Percentiles rank a stretch among this genome's conserved stretches.
phyloP scores from a whole-genome alignment of 768 basidiomycete genomes.

The Cubamyces lactineus region DNA sequence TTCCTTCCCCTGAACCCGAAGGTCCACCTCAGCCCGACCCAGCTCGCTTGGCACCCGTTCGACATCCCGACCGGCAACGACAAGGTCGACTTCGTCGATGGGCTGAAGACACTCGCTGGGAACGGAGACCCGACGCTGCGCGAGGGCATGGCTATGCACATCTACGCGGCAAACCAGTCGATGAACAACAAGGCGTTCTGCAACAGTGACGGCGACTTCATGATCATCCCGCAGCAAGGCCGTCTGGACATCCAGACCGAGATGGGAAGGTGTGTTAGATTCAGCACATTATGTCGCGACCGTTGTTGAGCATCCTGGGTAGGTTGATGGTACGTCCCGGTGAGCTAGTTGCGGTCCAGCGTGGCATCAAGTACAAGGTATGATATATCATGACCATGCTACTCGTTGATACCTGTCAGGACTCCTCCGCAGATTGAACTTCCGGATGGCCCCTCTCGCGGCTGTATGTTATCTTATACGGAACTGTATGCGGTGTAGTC shows the following conservation, averaged over 20 bases:
- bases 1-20: conserved; percentile 63
- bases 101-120: conserved; percentile 66
- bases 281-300: too few relatives aligned
- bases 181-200: conserved; percentile 66
- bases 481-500: too few relatives aligned
- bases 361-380: conserved; percentile 71
- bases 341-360: conserved; percentile 65
- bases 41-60: conserved; percentile 69
- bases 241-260: conserved; percentile 72
- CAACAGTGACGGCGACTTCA: conserved; percentile 67
- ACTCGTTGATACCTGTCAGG: too few relatives aligned
- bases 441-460: conserved; percentile 63
- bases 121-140: conserved; percentile 62
- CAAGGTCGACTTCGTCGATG: conserved; percentile 58
- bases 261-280: conserved; percentile 64
- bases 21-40: conserved; percentile 63
- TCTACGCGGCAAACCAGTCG: conserved; percentile 61
- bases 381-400: too few relatives aligned
- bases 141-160: conserved; percentile 66
- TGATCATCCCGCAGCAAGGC: conserved; percentile 68
- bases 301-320: too few relatives aligned
- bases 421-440: conserved; percentile 53
- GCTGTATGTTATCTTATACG: conserved; percentile 47
- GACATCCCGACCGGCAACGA: conserved; percentile 47
- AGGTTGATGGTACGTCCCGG: conserved; percentile 67